Evolutionary conservation across 768 basidiomycete species (phyloP).

Genomic region (Termitomyces sp.): DNA sequence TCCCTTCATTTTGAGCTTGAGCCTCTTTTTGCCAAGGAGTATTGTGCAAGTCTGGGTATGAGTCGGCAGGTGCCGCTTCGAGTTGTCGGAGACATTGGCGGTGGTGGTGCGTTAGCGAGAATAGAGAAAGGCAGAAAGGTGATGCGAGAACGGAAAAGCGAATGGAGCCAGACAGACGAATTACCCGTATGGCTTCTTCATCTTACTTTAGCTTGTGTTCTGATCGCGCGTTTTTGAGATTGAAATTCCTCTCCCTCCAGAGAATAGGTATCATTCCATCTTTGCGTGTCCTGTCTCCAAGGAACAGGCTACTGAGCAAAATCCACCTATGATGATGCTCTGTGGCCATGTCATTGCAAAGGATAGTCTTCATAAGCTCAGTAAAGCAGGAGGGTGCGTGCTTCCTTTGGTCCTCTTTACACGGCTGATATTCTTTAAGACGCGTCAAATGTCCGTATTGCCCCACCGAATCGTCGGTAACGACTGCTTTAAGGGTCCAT

Average conservation of each 20-base stretch:
- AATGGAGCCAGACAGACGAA: conserved; percentile 88
- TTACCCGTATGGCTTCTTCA: conserved; percentile 57
- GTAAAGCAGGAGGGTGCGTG: conserved; percentile 70
- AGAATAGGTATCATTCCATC: conserved; percentile 92
- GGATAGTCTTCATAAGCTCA: conserved; percentile 85
- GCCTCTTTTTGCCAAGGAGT: conserved; percentile 83
- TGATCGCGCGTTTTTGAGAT: conserved; percentile 47
- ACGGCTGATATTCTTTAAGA: conserved; percentile 33
- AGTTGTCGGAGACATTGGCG: conserved; percentile 90
- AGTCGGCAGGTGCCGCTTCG: conserved; percentile 83
- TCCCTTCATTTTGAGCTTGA: conserved; percentile 74
- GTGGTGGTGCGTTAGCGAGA: conserved; percentile 82
- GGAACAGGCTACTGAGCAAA: conserved; percentile 88
- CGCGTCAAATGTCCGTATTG: conserved; percentile 98
- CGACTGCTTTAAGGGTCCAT: conserved; percentile 55
- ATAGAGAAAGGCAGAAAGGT: conserved; percentile 94
- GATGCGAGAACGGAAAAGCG: conserved; percentile 89
- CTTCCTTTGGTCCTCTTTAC: neutral
- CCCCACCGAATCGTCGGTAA: conserved; percentile 67
- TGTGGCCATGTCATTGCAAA: conserved; percentile 96
- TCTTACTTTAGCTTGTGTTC: neutral
- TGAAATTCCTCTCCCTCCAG: conserved; percentile 82
- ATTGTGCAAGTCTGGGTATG: conserved; percentile 82
- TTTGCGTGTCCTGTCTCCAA: conserved; percentile 98
- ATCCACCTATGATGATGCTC: conserved; percentile 96